A percentile compares a stretch with the other conserved stretches of the same genome.
These are phyloP conservation scores for Lactarius trivialis DNA, from an alignment of 768 basidiomycete species.

Conservation along the genomic window DNA sequence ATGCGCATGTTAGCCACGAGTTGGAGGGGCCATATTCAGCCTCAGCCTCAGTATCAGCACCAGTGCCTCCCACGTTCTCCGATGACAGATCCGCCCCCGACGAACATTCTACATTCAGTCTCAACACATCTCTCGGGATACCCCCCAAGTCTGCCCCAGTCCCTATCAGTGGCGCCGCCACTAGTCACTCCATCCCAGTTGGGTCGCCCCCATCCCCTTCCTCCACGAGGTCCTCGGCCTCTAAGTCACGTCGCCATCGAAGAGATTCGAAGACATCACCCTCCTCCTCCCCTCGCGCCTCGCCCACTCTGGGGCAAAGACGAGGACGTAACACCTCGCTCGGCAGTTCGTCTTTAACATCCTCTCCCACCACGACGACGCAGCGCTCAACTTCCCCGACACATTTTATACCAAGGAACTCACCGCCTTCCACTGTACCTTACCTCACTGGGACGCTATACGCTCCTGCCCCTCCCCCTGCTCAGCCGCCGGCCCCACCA, in stretches of 20 bases:
- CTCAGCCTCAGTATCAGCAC: background rate
- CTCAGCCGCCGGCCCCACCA: slow-evolving; percentile 19
- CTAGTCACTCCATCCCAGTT: background rate
- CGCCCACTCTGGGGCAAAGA: slow-evolving; percentile 1
- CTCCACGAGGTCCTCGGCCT: slow-evolving; percentile 4
- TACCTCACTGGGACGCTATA: slow-evolving; percentile 4
- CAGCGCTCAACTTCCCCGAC: slow-evolving; percentile 18
- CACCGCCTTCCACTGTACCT: slow-evolving; percentile 13
- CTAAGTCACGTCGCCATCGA: slow-evolving; percentile 4
- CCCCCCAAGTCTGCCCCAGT: slow-evolving; percentile 8
- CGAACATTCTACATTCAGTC: background rate
- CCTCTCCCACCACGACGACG: background rate
- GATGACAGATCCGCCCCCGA: background rate
- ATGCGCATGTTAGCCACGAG: slow-evolving; percentile 2
- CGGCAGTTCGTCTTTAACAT: background rate
- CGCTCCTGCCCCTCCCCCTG: slow-evolving; percentile 7
- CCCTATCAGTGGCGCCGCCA: background rate
- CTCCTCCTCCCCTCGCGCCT: background rate
- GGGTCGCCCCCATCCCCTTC: slow-evolving; percentile 4
- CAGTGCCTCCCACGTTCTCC: background rate
- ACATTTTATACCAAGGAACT: slow-evolving; percentile 13
- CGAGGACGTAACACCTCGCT: slow-evolving; percentile 2
- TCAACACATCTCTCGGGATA: background rate
- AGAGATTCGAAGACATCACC: background rate
- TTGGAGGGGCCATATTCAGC: background rate